Evolutionary conservation across 768 basidiomycete genomes (phyloP).

Genomic region (Russula olivacea): DNA sequence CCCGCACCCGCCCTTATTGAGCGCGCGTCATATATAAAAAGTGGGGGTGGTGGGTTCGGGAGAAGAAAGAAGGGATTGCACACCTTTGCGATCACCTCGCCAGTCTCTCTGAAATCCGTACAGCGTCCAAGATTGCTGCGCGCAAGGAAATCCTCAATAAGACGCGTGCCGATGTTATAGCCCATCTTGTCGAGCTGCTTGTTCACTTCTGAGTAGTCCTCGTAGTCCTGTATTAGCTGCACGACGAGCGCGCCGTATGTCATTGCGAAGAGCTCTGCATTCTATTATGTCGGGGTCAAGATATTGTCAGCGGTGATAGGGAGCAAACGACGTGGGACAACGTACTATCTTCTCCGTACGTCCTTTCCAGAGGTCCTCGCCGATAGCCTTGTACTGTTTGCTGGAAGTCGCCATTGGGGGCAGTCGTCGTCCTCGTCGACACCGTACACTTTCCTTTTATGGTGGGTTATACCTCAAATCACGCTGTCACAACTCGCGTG

Average conservation of each 20-base stretch:
- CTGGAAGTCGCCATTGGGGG: constrained; percentile 47
- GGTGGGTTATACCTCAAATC: not conserved
- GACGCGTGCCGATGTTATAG: constrained; percentile 91
- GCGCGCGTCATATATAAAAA: not conserved
- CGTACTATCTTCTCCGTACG: constrained; percentile 92
- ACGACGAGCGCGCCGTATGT: constrained; percentile 98
- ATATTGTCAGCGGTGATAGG: constrained; percentile 19
- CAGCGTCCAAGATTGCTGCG: constrained; percentile 89
- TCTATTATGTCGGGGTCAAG: constrained; percentile 45
- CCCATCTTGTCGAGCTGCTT: constrained; percentile 99
- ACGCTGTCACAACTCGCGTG: constrained; percentile 5
- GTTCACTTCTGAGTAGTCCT: constrained; percentile 92
- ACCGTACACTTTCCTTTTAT: no score
- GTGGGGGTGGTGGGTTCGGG: not conserved
- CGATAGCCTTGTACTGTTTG: constrained; percentile 82
- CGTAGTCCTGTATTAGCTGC: constrained; percentile 97
- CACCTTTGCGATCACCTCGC: constrained; percentile 96
- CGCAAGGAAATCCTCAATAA: constrained; percentile 97
- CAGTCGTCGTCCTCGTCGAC: not conserved
- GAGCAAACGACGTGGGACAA: not conserved
- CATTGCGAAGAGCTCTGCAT: constrained; percentile 93
- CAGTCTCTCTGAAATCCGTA: constrained; percentile 88
- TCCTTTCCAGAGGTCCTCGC: constrained; percentile 95
- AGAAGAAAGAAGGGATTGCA: constrained; percentile 32
- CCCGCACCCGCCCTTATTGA: not conserved